Conservation (phyloP, 176 grass and related monocot species). For the Puya raimondii region DNA sequence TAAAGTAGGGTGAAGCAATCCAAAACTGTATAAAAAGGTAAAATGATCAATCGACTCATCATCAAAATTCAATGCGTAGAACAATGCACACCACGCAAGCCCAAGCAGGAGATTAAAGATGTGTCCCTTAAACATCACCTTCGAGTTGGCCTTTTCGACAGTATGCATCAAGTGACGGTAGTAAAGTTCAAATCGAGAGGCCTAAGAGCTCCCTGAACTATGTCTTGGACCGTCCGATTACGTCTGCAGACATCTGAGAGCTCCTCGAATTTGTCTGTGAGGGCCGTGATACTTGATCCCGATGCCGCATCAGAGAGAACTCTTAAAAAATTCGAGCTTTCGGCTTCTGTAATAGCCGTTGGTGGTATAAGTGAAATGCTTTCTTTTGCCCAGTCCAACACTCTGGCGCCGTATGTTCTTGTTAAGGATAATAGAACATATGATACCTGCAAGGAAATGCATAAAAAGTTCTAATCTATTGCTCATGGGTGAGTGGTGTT, state of each 20-base stretch:
- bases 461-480: neutral
- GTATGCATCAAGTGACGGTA: conserved; percentile 17
- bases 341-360: conserved; percentile 74
- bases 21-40: conserved; percentile 31
- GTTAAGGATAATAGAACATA: conserved; percentile 82
- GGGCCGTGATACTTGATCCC: conserved; percentile 38
- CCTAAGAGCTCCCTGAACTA: conserved; percentile 81
- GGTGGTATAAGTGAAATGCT: conserved; percentile 65
- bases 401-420: conserved; percentile 58
- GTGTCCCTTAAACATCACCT: conserved; percentile 3
- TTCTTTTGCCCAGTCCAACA: conserved; percentile 72
- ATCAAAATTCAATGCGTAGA: conserved; percentile 10
- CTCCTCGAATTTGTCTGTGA: conserved; percentile 54
- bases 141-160: conserved; percentile 5
- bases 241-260: conserved; percentile 87
- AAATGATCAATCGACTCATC: neutral
- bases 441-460: conserved; percentile 45
- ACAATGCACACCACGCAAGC: conserved; percentile 13
- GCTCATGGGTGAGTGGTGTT: neutral
- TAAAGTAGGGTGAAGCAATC: conserved; percentile 35
- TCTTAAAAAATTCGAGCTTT: conserved; percentile 57
- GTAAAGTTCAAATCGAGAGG: conserved; percentile 69
- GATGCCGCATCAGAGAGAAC: conserved; percentile 75
- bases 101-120: neutral
- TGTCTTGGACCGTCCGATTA: conserved; percentile 77